A percentile compares a stretch with the other conserved stretches of the same genome.
phyloP scores from a whole-genome alignment of 2,329 filamentous ascomycete species.

The Huntiella abstrusa region DNA sequence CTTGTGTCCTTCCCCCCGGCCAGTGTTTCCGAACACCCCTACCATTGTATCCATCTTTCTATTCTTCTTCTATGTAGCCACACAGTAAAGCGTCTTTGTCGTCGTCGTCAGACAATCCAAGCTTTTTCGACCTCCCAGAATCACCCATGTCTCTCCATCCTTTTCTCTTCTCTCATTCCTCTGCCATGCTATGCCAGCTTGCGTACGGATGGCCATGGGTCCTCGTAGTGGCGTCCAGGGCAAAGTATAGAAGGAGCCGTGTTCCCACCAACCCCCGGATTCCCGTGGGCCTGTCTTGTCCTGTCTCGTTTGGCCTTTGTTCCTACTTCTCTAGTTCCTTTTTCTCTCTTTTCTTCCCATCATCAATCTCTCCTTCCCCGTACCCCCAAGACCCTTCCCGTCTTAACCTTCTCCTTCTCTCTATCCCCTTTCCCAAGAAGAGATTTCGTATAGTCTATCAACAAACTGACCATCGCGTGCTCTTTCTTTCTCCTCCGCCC shows the following conservation, averaged over 20 bases:
- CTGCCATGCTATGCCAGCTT: neutral
- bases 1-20: no score
- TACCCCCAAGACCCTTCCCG: neutral
- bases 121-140: neutral
- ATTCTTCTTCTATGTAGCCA: no score
- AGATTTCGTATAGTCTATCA: no score
- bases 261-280: no score
- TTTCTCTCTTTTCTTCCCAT: neutral
- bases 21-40: no score
- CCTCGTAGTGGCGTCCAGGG: neutral
- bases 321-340: slow-evolving; percentile 1
- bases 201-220: no score
- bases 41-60: no score
- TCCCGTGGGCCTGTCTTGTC: neutral
- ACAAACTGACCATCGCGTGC: no score
- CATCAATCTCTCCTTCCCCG: neutral
- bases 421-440: no score
- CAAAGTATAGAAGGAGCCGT: neutral
- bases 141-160: neutral
- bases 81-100: neutral
- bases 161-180: neutral
- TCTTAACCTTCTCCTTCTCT: neutral
- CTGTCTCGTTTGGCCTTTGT: slow-evolving; percentile 3
- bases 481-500: no score
- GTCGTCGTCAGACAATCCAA: neutral